Evolutionary conservation across 1,139 yeast genomes (phyloP), one percentile per base, ranked within the genome.

Genomic region (Wickerhamomyces sp.): DNA sequence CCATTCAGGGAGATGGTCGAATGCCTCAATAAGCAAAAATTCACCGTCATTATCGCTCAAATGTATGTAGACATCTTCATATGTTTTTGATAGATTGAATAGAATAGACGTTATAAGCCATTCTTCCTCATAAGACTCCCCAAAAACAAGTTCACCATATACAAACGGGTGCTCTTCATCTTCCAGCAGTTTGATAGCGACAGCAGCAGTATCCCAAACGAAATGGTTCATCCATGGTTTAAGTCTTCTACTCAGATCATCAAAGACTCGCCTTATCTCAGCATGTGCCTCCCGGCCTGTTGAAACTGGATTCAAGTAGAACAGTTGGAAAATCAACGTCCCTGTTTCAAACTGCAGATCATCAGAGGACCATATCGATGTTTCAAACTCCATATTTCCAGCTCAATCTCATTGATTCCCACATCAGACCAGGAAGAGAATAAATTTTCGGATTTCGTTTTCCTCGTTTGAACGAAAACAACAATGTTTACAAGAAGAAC

Each of bases 21-120:
- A 67, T 4, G 75, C 69, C 47, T 77, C 79, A 10, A 76, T 71
- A 43, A 82, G 58, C 6, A 82, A 45, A 41, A 78, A 73, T 49
- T 83, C 89, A 4, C 79, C 78, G 42, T 76, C 83, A 1, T 75
- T 71, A 56, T 81, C 86, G 52, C 69, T 67, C 1, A 77, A 52
- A 45, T 75, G 78, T 10, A 79, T 65, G 55, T 64, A 76, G 3
- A 76, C 51, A 43, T 75, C 68, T 13, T 56, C 55, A 44, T 62
- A 59, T 32, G 57, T 50, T 26, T 61, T 57, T 6, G 74, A 63
- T 43, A 76, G 63, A 31, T 67, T 65, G 50, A 59, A 60, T 30
- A 78, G 57, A 1, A 77, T 47, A 34, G 66, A 63, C 1, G 73
- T 63, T n/a, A 78, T 53, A 6, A 78, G 60, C 70, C 75, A 66